Percentiles rank a stretch among this genome's conserved stretches.
Evolutionary conservation across 2,329 filamentous ascomycete species (phyloP).

Genomic region (Chalaropsis thielavioides): DNA sequence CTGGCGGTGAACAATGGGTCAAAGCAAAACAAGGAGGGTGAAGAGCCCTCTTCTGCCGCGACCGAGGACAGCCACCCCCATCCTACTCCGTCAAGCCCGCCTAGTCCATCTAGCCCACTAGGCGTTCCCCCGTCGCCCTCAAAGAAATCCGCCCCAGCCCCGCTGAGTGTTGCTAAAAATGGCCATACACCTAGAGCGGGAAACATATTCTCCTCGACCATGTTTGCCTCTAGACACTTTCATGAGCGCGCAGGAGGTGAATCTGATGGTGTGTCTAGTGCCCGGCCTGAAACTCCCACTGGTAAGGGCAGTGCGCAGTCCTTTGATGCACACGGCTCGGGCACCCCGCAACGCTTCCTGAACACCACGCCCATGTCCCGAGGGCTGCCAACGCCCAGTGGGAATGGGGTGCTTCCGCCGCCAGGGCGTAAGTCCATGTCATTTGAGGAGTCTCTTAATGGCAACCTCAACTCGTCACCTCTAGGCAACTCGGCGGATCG

Average conservation of each 20-base stretch:
- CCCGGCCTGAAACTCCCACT: conserved; percentile 11
- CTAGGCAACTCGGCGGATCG: conserved; percentile 4
- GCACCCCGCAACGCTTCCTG: conserved; percentile 10
- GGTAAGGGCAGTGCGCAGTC: conserved; percentile 1
- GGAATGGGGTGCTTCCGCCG: conserved; percentile 14
- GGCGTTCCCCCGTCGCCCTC: conserved; percentile 16
- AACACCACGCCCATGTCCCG: conserved; percentile 15
- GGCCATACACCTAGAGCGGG: not conserved
- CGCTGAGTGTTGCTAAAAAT: conserved; percentile 2
- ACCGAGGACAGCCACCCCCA: not conserved
- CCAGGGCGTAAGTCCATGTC: conserved; percentile 15
- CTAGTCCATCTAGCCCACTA: not conserved
- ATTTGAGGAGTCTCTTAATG: conserved; percentile 15
- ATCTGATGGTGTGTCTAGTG: not conserved
- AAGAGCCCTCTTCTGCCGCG: not conserved
- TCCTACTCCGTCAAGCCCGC: not conserved
- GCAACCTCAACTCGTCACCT: conserved; percentile 13
- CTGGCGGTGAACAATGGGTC: not conserved
- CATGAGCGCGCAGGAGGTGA: conserved; percentile 7
- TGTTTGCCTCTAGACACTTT: conserved; percentile 10
- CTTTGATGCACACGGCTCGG: not conserved
- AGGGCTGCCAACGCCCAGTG: conserved; percentile 15
- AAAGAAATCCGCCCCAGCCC: conserved; percentile 18
- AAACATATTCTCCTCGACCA: conserved; percentile 8
- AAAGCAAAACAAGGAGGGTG: not conserved